Base-by-base conservation (phyloP, 2,329 filamentous ascomycete genomes). In the Macrophomina pseudophaseolina region DNA sequence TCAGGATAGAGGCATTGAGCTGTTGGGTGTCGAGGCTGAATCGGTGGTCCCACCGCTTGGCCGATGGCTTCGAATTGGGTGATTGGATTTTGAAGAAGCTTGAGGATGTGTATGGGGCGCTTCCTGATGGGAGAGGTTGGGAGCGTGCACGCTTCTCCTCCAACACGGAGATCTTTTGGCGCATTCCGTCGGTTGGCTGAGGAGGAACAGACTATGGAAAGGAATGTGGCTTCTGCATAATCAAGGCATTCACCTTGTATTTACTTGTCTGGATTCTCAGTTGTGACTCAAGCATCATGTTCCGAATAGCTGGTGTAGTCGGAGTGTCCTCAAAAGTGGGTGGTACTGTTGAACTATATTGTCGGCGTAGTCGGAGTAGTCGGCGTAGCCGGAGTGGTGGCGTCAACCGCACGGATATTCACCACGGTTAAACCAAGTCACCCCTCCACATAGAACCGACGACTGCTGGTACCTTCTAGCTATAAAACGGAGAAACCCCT, bases 311-410 rank as follows among this genome's bases (percentile, higher is more conserved):
- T 32, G 12, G 16, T 18, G 16, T 53, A 5, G 14, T 53, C 51
- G 51, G 51, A 35, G 51, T 35, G 9, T n/a, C 16, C 35, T 6
- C 12, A 40, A 44, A 12, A 44, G 33, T 59, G n/a, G n/a, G 18
- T 6, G 9, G 40, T 16, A 14, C 44, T 8, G 16, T 12, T 11
- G 53, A 9, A 6, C 32, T 30, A 6, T 2, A 14, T 52, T 2
- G 16, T 44, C 42, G 35, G 54, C 23, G 38, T 42, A 42, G 1
- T 59, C 54, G 54, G 54, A 18, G 54, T 59, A 59, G 35, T 59
- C 54, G 54, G 54, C n/a, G 40, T 42, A 32, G 32, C n/a, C 54
- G 54, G 33, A 59, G 35, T 59, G 54, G 18, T 49, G 42, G 42
- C 42, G 7, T 44, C 42, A 44, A 14, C 11, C 11, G 35, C 35